phyloP scores from a whole-genome alignment of 1,284 basidiomycete genomes.

The Anthracocystis setariae region DNA sequence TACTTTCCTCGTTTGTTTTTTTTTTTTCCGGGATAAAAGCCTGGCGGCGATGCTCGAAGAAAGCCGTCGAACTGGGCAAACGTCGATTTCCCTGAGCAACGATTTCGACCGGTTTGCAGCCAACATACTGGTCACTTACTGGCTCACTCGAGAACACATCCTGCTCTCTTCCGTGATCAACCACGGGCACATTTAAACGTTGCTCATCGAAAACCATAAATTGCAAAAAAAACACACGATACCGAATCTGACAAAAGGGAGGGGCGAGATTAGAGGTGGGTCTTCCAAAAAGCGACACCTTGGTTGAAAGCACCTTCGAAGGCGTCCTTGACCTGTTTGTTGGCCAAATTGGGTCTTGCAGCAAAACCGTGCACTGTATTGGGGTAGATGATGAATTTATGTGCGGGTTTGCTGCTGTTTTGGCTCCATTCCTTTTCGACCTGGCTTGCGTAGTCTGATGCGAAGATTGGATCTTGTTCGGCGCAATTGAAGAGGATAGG shows the following conservation, averaged over 20 bases:
- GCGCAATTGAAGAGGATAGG: constrained; percentile 74
- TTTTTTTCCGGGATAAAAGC: too few relatives aligned
- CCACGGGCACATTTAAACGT: background rate
- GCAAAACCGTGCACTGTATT: constrained; percentile 75
- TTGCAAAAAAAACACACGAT: background rate
- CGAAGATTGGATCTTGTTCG: constrained; percentile 73
- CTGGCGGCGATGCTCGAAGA: background rate
- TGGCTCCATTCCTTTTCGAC: constrained; percentile 71
- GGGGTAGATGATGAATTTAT: constrained; percentile 73
- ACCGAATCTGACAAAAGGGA: background rate
- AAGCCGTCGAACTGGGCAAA: background rate
- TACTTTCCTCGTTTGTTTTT: too few relatives aligned
- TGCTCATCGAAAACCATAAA: background rate
- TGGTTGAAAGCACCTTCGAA: constrained; percentile 69
- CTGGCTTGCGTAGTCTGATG: constrained; percentile 68
- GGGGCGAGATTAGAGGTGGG: constrained; percentile 16
- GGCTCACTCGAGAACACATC: background rate
- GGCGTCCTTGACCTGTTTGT: constrained; percentile 71
- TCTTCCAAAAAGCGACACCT: constrained; percentile 30
- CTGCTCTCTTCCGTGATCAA: background rate
- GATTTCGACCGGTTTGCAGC: constrained; percentile 9
- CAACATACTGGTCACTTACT: constrained; percentile 7
- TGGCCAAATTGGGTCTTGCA: constrained; percentile 71
- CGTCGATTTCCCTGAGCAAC: background rate
- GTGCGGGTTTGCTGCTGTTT: constrained; percentile 70